Conservation (phyloP, 2,329 filamentous ascomycete genomes). For the Fusarium kyushuense region DNA sequence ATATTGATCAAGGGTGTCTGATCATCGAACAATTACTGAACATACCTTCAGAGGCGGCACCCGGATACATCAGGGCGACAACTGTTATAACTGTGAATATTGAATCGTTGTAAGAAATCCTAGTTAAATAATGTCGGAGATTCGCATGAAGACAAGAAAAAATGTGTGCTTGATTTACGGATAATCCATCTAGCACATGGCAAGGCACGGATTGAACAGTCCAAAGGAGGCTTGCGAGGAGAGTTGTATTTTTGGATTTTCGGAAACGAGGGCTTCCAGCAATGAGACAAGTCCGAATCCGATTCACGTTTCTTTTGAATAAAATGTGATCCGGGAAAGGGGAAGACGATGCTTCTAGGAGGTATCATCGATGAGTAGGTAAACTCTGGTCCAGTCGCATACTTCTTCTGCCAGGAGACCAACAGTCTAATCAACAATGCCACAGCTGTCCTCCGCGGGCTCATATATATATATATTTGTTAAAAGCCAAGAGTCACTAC, state of each 20-base stretch:
- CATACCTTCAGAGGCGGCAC: background rate
- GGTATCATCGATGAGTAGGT: constrained; percentile 41
- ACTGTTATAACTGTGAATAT: background rate
- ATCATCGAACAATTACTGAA: background rate
- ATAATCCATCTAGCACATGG: constrained; percentile 51
- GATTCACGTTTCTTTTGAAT: constrained; percentile 53
- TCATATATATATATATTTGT: constrained; percentile 57
- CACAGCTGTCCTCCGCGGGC: constrained; percentile 56
- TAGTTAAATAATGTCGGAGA: background rate
- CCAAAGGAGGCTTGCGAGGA: constrained; percentile 51
- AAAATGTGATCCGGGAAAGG: constrained; percentile 56
- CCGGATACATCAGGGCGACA: background rate
- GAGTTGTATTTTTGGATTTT: constrained; percentile 55
- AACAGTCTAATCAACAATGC: constrained; percentile 55
- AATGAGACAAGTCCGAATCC: background rate
- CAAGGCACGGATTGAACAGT: constrained; percentile 52
- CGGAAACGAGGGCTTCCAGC: constrained; percentile 38
- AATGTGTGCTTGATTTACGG: constrained; percentile 44
- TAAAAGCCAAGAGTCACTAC: too few relatives aligned
- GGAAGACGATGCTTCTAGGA: constrained; percentile 59
- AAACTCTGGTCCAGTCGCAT: constrained; percentile 18
- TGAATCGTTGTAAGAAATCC: fast-evolving
- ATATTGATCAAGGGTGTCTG: background rate
- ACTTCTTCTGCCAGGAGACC: constrained; percentile 60
- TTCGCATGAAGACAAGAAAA: background rate